Conservation (phyloP, 2,329 filamentous ascomycete species). For the Nigrospora sphaerica region DNA sequence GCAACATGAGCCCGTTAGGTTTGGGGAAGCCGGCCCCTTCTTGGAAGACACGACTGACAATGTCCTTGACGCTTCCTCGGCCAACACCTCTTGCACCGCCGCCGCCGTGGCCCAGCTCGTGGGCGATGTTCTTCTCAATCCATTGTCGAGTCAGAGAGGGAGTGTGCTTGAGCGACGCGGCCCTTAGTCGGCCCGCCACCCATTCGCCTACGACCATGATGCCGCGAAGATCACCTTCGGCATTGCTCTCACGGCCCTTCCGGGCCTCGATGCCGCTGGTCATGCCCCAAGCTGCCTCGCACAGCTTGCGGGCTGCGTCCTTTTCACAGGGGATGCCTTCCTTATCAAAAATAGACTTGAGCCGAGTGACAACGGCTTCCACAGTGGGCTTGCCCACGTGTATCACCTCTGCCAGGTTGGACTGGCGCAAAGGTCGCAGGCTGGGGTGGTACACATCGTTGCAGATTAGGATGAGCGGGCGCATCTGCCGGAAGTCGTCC, state of each 20-base stretch:
- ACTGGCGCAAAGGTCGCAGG: constrained; percentile 78
- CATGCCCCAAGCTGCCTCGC: constrained; percentile 78
- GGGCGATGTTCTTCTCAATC: constrained; percentile 66
- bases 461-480: constrained; percentile 89
- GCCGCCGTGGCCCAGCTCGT: constrained; percentile 62
- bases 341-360: constrained; percentile 79
- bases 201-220: constrained; percentile 84
- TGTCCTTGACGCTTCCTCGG: constrained; percentile 64
- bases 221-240: constrained; percentile 68
- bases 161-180: constrained; percentile 32
- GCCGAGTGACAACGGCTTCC: constrained; percentile 73
- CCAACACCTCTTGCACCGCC: constrained; percentile 66
- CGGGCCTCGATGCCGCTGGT: constrained; percentile 63
- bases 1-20: constrained; percentile 32
- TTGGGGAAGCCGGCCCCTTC: constrained; percentile 73
- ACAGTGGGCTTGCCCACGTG: constrained; percentile 85
- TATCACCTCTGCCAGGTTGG: constrained; percentile 78
- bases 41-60: constrained; percentile 71
- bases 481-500: constrained; percentile 79
- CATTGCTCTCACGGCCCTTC: constrained; percentile 60
- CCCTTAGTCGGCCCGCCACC: constrained; percentile 66
- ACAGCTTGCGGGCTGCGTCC: constrained; percentile 79
- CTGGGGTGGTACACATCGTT: constrained; percentile 95
- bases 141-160: constrained; percentile 62
- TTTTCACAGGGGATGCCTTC: constrained; percentile 85